These are phyloP conservation scores for Megacollybia marginata DNA, from an alignment of 768 basidiomycete species.

Conservation along the genomic window DNA sequence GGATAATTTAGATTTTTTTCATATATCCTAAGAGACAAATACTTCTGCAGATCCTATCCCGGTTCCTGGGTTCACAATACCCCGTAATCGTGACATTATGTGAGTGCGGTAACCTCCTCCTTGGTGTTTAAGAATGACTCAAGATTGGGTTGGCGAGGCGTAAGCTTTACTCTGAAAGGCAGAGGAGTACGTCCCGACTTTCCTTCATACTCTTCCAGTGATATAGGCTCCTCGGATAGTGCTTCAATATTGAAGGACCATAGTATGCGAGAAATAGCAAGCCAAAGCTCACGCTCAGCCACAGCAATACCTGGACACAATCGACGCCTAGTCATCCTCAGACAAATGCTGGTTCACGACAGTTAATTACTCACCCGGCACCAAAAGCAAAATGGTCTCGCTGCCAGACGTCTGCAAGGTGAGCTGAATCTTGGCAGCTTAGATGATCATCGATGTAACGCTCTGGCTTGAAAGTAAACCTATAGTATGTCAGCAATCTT, in stretches of 20 bases:
- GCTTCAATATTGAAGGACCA: conserved; percentile 24
- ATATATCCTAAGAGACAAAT: too few relatives aligned
- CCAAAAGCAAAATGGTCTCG: conserved; percentile 33
- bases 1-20: too few relatives aligned
- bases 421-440: conserved; percentile 20
- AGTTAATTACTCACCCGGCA: conserved; percentile 21
- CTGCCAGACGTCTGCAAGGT: conserved; percentile 19
- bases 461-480: conserved; percentile 23
- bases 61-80: too few relatives aligned
- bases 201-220: conserved; percentile 30
- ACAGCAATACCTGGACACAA: conserved; percentile 26
- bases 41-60: too few relatives aligned
- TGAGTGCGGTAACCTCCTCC: too few relatives aligned
- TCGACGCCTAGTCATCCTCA: conserved; percentile 13
- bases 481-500: background rate
- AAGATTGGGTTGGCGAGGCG: too few relatives aligned
- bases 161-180: conserved; percentile 18
- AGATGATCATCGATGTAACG: conserved; percentile 23
- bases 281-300: conserved; percentile 27
- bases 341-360: background rate
- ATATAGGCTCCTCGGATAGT: conserved; percentile 24
- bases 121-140: too few relatives aligned
- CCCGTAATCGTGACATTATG: too few relatives aligned
- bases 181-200: conserved; percentile 24
- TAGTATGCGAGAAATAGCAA: conserved; percentile 25